Base-by-base conservation (phyloP, 495 filamentous ascomycete genomes). In the Tuber indicum region DNA sequence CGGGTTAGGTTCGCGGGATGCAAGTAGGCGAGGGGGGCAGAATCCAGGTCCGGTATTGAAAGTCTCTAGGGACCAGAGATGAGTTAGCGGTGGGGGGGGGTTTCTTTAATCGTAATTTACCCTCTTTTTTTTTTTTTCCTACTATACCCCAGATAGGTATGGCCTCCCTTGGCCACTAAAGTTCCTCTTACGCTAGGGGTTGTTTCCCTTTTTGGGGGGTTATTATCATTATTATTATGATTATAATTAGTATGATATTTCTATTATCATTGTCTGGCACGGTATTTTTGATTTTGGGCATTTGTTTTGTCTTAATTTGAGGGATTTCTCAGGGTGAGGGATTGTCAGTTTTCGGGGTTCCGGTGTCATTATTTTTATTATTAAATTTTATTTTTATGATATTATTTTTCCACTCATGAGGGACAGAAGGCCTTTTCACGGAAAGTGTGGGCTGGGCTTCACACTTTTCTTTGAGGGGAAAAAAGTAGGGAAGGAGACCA, bases 1-100 rank as follows among this genome's bases (percentile, higher is more conserved):
- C 39, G n/a, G 78, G 75, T 46, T 72, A 43, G 43, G 72, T 43
- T 12, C 79, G 72, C 39, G 74, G 62, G 69, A 81, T 81, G 79
- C 72, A 75, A 12, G 76, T 70, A 72, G 70, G 72, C 72, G 78
- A 77, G 66, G 74, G 75, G 39, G 42, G 16, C 66, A 77, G 78
- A 77, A 62, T 71, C 14, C 47, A 21, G 32, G 42, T 70, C 21
- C 71, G 70, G 19, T 26, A 39, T 73, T 41, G 70, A 43, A 69
- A 21, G 58, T 72, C 36, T 72, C 41, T 72, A 26, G 36, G 44
- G n/a, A 41, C 9, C 21, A 8, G 41, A 14, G 2, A 32, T 42
- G 32, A 72, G 71, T n/a, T 62, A 32, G 52, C 3, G 52, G 32
- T 32, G 32, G 32, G 32, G n/a, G 3, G n/a, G n/a, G n/a, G n/a